These are phyloP conservation scores for Picea sitchensis DNA, from an alignment of 75 land plant species.

Conservation along the genomic window DNA sequence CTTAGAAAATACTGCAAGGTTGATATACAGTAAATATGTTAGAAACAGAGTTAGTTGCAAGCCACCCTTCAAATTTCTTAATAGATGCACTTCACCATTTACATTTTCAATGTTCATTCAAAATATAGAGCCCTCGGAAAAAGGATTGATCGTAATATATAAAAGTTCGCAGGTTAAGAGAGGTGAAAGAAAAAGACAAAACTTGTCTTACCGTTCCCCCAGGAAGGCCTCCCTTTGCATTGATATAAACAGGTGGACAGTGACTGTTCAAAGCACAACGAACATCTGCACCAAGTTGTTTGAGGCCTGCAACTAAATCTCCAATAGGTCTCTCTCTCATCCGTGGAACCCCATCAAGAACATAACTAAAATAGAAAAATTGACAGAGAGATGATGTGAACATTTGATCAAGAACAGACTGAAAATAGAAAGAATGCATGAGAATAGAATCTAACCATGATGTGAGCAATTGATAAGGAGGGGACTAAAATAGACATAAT, in stretches of 20 bases:
- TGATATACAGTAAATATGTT: no score
- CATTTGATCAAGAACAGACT: neutral
- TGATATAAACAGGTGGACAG: slow-evolving; percentile 90
- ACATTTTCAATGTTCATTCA: neutral
- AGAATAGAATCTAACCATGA: neutral
- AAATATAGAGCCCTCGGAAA: neutral
- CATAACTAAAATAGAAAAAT: slow-evolving; percentile 46
- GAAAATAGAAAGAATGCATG: neutral
- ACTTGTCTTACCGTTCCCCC: slow-evolving; percentile 73
- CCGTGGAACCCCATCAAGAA: slow-evolving; percentile 94
- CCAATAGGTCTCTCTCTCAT: slow-evolving; percentile 98
- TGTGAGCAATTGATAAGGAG: neutral
- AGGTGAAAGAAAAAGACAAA: neutral
- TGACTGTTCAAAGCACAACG: slow-evolving; percentile 68
- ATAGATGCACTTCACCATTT: neutral
- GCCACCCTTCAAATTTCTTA: neutral
- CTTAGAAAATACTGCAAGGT: no score
- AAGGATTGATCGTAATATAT: neutral
- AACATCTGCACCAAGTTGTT: slow-evolving; percentile 96
- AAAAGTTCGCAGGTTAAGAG: neutral
- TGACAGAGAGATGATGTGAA: neutral
- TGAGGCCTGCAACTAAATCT: slow-evolving; percentile 80
- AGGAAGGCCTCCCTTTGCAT: slow-evolving; percentile 85
- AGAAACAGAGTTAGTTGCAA: no score
- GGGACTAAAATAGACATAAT: neutral